Conservation (phyloP, 345 rosid species). For the Salix suchowensis region DNA sequence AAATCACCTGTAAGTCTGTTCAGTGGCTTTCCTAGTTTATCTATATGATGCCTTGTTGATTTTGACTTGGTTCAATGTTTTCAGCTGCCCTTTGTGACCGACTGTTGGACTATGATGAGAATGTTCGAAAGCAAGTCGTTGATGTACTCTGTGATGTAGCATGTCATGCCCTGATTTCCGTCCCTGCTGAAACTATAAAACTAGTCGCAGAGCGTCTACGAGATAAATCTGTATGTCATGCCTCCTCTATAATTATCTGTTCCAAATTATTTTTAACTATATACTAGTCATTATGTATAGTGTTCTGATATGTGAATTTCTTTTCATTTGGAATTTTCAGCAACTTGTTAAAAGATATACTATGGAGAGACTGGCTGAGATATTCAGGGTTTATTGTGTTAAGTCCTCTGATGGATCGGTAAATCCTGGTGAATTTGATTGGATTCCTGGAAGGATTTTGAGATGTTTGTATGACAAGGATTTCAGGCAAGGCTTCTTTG, state of each 20-base stretch:
- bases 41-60: slow-evolving; percentile 14
- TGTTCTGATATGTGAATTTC: background rate
- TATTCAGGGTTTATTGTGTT: slow-evolving; percentile 60
- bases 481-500: slow-evolving; percentile 55
- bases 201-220: slow-evolving; percentile 87
- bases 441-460: slow-evolving; percentile 96
- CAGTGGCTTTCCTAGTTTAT: slow-evolving; percentile 12
- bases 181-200: slow-evolving; percentile 71
- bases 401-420: slow-evolving; percentile 46
- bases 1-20: slow-evolving; percentile 61
- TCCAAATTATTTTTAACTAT: slow-evolving; percentile 12
- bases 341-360: slow-evolving; percentile 76
- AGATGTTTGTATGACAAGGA: slow-evolving; percentile 95
- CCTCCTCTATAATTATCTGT: slow-evolving; percentile 15
- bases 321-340: slow-evolving; percentile 38
- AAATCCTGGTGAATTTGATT: slow-evolving; percentile 53
- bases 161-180: slow-evolving; percentile 50
- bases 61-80: slow-evolving; percentile 17
- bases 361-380: slow-evolving; percentile 82
- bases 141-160: slow-evolving; percentile 83
- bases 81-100: slow-evolving; percentile 96
- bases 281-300: slow-evolving; percentile 9
- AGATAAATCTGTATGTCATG: slow-evolving; percentile 79
- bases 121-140: slow-evolving; percentile 91
- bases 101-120: slow-evolving; percentile 94